Percentiles rank a stretch among this genome's conserved stretches.
Evolutionary conservation across 176 grass and related monocot species (phyloP).

Genomic region (Chrysopogon serrulatus): DNA sequence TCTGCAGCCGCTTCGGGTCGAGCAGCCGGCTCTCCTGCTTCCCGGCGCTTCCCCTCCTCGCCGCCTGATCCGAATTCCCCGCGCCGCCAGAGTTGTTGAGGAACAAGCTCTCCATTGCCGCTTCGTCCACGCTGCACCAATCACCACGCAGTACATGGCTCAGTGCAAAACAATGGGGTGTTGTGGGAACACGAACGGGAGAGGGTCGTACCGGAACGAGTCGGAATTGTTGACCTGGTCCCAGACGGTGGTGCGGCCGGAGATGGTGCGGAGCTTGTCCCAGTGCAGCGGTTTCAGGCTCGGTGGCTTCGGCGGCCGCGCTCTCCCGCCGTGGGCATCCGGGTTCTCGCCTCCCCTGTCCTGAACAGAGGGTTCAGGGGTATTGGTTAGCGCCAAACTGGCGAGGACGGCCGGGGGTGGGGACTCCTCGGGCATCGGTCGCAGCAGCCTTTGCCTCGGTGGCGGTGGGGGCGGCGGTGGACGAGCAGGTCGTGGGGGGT

Average conservation of each 20-base stretch:
- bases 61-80: background rate
- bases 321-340: background rate
- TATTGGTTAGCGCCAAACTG: constrained; percentile 21
- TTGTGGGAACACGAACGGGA: background rate
- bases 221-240: constrained; percentile 59
- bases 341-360: constrained; percentile 23
- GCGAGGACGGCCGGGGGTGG: constrained; percentile 27
- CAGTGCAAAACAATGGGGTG: background rate
- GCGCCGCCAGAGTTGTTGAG: constrained; percentile 6
- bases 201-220: constrained; percentile 38
- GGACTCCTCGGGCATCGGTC: constrained; percentile 37
- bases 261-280: constrained; percentile 59
- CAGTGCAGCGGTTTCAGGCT: constrained; percentile 59
- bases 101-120: constrained; percentile 71
- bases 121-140: constrained; percentile 62
- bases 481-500: constrained; percentile 3
- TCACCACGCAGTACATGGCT: background rate
- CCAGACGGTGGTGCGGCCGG: constrained; percentile 53
- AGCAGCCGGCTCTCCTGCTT: constrained; percentile 60
- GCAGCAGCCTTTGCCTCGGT: constrained; percentile 40
- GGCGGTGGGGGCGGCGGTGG: constrained; percentile 38
- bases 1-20: constrained; percentile 67
- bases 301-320: constrained; percentile 29
- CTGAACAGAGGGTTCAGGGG: constrained; percentile 22
- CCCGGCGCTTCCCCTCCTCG: background rate